Evolutionary conservation across 176 grass and related monocot genomes (phyloP).

Genomic region (Carex scoparia): DNA sequence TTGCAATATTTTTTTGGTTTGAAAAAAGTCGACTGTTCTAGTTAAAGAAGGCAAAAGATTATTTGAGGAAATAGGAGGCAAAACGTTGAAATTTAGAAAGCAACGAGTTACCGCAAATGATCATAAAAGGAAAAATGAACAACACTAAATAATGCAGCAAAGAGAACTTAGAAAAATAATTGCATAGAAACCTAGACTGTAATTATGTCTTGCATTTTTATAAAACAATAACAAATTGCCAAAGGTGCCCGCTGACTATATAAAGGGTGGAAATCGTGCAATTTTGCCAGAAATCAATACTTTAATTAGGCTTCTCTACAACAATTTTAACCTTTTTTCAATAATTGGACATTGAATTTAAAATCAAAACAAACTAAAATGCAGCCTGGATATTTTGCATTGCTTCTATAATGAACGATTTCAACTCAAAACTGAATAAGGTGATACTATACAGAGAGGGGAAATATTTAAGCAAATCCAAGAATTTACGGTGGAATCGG

Average conservation of each 20-base stretch:
- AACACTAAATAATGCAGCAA: not conserved
- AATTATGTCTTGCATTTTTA: not conserved
- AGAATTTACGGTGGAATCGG: not conserved
- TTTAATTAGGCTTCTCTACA: not conserved
- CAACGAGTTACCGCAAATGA: not conserved
- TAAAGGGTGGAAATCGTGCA: not conserved
- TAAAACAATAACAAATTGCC: not conserved
- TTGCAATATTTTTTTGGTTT: not conserved
- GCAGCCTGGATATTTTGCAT: not conserved
- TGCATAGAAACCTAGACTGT: not conserved
- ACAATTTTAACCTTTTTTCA: not conserved
- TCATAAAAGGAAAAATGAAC: not conserved
- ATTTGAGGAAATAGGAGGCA: not conserved
- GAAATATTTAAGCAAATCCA: constrained; percentile 6
- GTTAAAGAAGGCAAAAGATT: not conserved
- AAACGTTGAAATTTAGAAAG: not conserved
- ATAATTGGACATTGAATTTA: not conserved
- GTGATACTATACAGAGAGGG: not conserved
- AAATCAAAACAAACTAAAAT: not conserved
- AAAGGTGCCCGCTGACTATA: not conserved
- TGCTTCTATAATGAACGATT: not conserved
- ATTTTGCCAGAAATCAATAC: not conserved
- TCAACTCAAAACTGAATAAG: not conserved
- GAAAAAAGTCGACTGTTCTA: not conserved
- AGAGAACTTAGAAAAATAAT: not conserved